These are phyloP conservation scores for Phaeosphaeriaceae sp. DNA, from an alignment of 2,329 filamentous ascomycete species.

Conservation along the genomic window DNA sequence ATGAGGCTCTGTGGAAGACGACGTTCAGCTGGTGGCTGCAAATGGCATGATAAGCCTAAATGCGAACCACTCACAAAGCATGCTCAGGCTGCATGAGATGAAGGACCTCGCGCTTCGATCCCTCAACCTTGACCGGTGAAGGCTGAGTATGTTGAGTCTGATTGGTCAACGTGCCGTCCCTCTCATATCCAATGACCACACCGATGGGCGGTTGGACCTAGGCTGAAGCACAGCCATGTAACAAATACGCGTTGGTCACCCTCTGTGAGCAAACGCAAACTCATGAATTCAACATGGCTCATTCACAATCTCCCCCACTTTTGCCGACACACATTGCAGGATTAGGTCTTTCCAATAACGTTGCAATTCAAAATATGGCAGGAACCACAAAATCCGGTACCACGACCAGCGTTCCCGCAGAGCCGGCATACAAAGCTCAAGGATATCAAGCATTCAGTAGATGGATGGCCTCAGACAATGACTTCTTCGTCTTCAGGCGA, in stretches of 20 bases:
- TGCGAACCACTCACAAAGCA: not conserved
- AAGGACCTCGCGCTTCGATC: not conserved
- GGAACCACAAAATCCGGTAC: not conserved
- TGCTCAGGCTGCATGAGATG: not conserved
- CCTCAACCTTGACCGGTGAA: not conserved
- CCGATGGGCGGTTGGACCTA: not conserved
- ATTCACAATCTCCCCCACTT: not conserved
- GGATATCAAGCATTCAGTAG: conserved; percentile 34
- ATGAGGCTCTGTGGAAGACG: conserved; percentile 1
- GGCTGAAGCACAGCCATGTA: not conserved
- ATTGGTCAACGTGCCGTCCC: not conserved
- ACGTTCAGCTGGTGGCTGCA: not conserved
- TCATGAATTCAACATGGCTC: not conserved
- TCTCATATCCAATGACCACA: not conserved
- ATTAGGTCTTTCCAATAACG: not conserved
- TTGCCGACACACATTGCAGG: not conserved
- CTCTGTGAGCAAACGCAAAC: not conserved
- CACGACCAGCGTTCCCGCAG: not conserved
- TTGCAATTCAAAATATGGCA: not conserved
- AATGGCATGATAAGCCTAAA: not conserved
- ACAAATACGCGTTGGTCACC: not conserved
- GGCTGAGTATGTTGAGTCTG: not conserved
- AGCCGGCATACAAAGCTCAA: conserved; percentile 27
- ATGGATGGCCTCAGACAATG: conserved; percentile 40
- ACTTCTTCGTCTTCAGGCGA: conserved; percentile 38